Evolutionary conservation across 1,139 yeast genomes (phyloP), one percentile per base, ranked within the genome.

Genomic region (Suhomyces bribrorum): DNA sequence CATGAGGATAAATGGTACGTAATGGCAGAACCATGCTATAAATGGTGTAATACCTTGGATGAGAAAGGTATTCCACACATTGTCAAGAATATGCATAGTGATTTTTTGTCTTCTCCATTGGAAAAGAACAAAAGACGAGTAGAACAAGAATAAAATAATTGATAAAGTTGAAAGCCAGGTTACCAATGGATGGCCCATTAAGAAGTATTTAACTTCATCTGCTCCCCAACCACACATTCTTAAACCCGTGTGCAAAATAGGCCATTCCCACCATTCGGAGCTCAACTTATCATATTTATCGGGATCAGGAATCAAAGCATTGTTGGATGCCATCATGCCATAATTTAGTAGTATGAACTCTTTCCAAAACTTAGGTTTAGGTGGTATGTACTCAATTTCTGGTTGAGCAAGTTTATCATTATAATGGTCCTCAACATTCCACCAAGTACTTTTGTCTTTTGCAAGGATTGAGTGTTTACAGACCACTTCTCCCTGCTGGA

Each of bases 241-340:
- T 40, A 85, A 64, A 5, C 94, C 94, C 14, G 69, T 59, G 27
- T 70, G 63, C 39, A 81, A 59, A 5, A 78, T 66, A 26, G 92
- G 90, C 94, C 94, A 85, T 63, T 85, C 83, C 90, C 92, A 85
- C 79, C 89, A 83, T 40, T 70, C 61, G 11, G 89, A 81, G 2
- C 88, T 80, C 44, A 85, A 63, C 29, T 62, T 66, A 52, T 85
- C 94, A 46, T 60, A 68, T 49, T 82, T 83, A 51, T 84, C 86
- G 2, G 73, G 74, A 56, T 85, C 94, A 0, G 92, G 90, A 3
- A 83, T 71, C 38, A 85, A 64, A 0, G 90, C 94, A 56, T 79
- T 84, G 52, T 85, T 85, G 0, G 88, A 79, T 1, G 89, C 80
- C 66, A 84, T 82, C 94, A 85, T 85, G 3, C 87, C 87, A 50